Percentiles rank a stretch among this genome's conserved stretches.
phyloP scores from a whole-genome alignment of 495 filamentous ascomycete genomes.

The Penicillium angulare region DNA sequence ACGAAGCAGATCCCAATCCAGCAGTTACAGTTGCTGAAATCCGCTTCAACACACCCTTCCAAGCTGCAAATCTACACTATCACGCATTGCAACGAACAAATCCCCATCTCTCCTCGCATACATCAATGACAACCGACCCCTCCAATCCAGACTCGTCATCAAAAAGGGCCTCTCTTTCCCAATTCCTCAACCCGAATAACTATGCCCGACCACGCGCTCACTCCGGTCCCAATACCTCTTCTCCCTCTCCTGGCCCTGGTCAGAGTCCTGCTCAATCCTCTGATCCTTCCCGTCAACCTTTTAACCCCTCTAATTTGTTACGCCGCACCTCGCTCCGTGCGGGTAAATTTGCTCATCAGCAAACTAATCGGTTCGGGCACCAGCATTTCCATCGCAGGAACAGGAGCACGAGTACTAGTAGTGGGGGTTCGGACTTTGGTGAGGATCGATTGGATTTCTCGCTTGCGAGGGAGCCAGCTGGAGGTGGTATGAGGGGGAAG shows the following conservation, averaged over 20 bases:
- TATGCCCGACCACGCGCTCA: slow-evolving; percentile 29
- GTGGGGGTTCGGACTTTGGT: slow-evolving; percentile 23
- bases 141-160: slow-evolving; percentile 17
- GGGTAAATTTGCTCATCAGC: slow-evolving; percentile 21
- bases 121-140: background rate
- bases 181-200: slow-evolving; percentile 35
- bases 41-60: slow-evolving; percentile 78
- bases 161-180: slow-evolving; percentile 34
- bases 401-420: slow-evolving; percentile 28
- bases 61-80: slow-evolving; percentile 35
- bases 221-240: slow-evolving; percentile 17
- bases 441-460: slow-evolving; percentile 63
- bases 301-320: slow-evolving; percentile 11
- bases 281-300: background rate
- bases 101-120: slow-evolving; percentile 10
- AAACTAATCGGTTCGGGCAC: slow-evolving; percentile 5
- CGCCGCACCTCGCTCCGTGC: slow-evolving; percentile 22
- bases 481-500: slow-evolving; percentile 79
- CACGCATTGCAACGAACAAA: slow-evolving; percentile 22
- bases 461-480: slow-evolving; percentile 73
- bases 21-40: slow-evolving; percentile 75
- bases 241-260: no score
- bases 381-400: slow-evolving; percentile 10
- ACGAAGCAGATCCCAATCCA: slow-evolving; percentile 21
- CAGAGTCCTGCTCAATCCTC: background rate